Base-by-base conservation (phyloP, 2,329 filamentous ascomycete genomes). In the Alternaria alternata region DNA sequence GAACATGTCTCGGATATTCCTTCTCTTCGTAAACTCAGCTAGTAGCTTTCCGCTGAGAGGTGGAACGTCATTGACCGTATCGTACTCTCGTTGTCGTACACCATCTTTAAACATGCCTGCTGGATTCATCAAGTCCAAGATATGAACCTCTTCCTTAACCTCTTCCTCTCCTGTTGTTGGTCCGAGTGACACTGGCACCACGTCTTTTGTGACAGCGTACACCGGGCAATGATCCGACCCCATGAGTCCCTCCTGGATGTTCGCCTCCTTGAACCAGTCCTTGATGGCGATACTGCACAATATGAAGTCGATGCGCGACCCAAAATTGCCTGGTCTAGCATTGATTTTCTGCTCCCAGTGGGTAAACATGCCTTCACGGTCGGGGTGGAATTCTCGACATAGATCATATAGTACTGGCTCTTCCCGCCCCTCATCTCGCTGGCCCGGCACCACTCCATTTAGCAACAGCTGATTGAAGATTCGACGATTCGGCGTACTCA, bases 141-240 rank as follows among this genome's bases (percentile, higher is more conserved):
- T 81, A 66, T 88, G 76, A 3, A 85, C 75, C 46, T 86, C 78
- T 44, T 81, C 70, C 1, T 81, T 85, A 14, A 83, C 78, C n/a
- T 62, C 58, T 20, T 34, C 39, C 16, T 43, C 42, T 7, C 59
- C 51, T 4, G 54, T 43, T 44, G 51, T 48, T 42, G 58, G 39
- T 16, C 57, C 41, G 7, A n/a, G 28, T 34, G 43, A 28, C 6
- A 85, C 66, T 0, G 73, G 70, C 2, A 97, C 86, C 3, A 73
- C 81, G 36, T 94, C 87, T 18, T 89, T 87, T 24, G 96, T 82
- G 3, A 86, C 84, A 1, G 89, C 93, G 76, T 91, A 98, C 1
- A 98, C 94, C 0, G 95, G 95, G 70, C 95, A 99, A 77, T 99
- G 95, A 74, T 99, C 95, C 1, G 94, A 98, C 0, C 95, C 95